Evolutionary conservation across 495 filamentous ascomycete genomes (phyloP).

Genomic region (Copromyces sp.): DNA sequence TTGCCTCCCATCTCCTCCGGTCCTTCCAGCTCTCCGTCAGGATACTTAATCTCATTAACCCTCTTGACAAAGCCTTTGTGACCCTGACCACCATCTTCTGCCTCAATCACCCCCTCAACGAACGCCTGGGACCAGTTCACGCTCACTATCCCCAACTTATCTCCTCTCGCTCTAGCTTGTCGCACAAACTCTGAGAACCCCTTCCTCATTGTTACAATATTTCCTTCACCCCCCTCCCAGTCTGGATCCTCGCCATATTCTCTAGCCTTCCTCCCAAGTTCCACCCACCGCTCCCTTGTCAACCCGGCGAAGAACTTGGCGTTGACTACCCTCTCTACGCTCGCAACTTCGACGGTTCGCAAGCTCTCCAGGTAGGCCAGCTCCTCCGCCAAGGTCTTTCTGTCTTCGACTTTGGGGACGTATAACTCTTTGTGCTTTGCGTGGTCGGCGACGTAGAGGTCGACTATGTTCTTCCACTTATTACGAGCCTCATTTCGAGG

Average conservation of each 20-base stretch:
- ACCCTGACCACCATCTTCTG: not conserved
- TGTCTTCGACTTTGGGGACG: slow-evolving; percentile 7
- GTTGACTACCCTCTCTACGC: slow-evolving; percentile 22
- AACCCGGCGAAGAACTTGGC: slow-evolving; percentile 27
- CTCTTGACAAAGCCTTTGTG: not conserved
- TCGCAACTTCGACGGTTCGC: slow-evolving; percentile 24
- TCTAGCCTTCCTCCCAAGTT: slow-evolving; percentile 17
- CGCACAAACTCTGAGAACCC: slow-evolving; percentile 27
- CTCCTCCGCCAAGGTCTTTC: slow-evolving; percentile 22
- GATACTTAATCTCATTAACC: slow-evolving; percentile 22
- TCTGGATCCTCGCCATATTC: slow-evolving; percentile 7
- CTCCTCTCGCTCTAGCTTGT: slow-evolving; percentile 4
- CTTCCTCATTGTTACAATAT: slow-evolving; percentile 19
- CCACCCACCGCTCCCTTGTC: slow-evolving; percentile 6
- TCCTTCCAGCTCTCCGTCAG: slow-evolving; percentile 24
- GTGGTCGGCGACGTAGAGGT: slow-evolving; percentile 27
- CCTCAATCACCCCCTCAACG: slow-evolving; percentile 20
- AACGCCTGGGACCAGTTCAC: slow-evolving; percentile 39
- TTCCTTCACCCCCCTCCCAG: slow-evolving; percentile 7
- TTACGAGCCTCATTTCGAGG: not conserved
- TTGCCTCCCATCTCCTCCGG: slow-evolving; percentile 18
- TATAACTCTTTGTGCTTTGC: slow-evolving; percentile 21
- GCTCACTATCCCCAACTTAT: slow-evolving; percentile 29
- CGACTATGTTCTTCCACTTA: slow-evolving; percentile 28
- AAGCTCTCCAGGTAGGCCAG: slow-evolving; percentile 27